Conservation (phyloP, 2,329 filamentous ascomycete species). For the Talaromyces pinophilus region DNA sequence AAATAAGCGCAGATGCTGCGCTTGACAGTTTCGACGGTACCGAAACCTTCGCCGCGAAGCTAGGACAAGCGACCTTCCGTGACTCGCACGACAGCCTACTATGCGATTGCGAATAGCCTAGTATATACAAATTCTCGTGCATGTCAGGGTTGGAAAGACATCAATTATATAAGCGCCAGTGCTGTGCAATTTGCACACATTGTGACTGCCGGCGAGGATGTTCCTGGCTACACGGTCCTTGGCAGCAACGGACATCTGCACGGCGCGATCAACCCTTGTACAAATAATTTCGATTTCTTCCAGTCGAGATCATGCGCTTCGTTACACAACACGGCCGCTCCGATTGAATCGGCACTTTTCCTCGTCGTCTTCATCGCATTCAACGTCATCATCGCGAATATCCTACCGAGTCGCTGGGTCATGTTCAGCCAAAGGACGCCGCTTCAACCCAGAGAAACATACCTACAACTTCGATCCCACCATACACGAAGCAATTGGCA, state of each 20-base stretch:
- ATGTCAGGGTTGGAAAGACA: not conserved
- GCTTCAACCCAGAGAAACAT: slow-evolving; percentile 68
- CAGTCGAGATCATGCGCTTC: not conserved
- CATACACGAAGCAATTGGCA: slow-evolving; percentile 39
- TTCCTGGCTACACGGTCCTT: slow-evolving; percentile 18
- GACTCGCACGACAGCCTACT: not conserved
- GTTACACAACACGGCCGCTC: slow-evolving; percentile 28
- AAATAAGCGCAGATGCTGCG: not conserved
- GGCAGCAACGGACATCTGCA: slow-evolving; percentile 12
- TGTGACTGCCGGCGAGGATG: slow-evolving; percentile 14
- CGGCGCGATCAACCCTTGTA: slow-evolving; percentile 8
- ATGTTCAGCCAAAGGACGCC: slow-evolving; percentile 70
- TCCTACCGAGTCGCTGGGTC: slow-evolving; percentile 73
- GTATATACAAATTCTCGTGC: not conserved
- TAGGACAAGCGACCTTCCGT: not conserved
- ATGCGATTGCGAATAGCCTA: not conserved
- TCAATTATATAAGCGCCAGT: not conserved
- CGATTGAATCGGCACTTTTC: slow-evolving; percentile 30
- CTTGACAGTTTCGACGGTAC: not conserved
- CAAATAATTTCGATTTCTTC: not conserved
- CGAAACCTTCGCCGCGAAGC: not conserved
- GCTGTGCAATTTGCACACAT: not conserved
- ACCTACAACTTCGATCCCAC: slow-evolving; percentile 70
- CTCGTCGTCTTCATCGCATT: slow-evolving; percentile 8
- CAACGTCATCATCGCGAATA: slow-evolving; percentile 44